These are phyloP conservation scores for Streptanthus diversifolius DNA, from an alignment of 345 rosid species.

Conservation along the genomic window DNA sequence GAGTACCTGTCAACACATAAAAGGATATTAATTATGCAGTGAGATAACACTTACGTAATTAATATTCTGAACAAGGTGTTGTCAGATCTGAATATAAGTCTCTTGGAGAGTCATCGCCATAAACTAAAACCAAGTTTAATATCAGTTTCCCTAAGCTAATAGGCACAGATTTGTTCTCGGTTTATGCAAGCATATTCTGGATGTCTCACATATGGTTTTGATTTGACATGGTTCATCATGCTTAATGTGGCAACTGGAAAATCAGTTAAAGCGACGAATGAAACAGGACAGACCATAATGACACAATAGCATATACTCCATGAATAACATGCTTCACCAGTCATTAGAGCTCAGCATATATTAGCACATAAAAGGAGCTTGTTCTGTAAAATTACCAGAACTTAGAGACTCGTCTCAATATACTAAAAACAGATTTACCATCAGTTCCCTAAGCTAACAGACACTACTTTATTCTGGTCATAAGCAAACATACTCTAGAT, in stretches of 20 bases:
- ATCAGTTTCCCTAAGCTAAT: not conserved
- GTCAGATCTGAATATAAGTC: no score
- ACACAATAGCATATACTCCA: not conserved
- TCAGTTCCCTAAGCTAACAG: not conserved
- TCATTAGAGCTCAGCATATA: no score
- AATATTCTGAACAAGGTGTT: no score
- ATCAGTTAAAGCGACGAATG: not conserved
- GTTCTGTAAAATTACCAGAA: constrained; percentile 49
- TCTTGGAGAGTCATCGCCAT: not conserved
- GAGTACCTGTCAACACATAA: constrained; percentile 56
- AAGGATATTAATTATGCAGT: not conserved
- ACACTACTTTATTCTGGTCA: not conserved
- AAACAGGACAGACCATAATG: not conserved
- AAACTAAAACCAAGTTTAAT: not conserved
- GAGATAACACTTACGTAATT: not conserved
- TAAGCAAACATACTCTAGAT: not conserved
- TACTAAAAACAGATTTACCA: no score
- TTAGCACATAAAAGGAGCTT: no score
- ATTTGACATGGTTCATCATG: not conserved
- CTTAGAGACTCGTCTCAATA: no score
- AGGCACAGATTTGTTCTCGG: not conserved
- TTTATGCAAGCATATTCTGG: not conserved
- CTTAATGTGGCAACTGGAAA: no score
- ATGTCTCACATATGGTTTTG: not conserved
- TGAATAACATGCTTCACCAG: no score